Conservation (phyloP, 2,329 filamentous ascomycete genomes). For the Pochonia chlamydosporia region DNA sequence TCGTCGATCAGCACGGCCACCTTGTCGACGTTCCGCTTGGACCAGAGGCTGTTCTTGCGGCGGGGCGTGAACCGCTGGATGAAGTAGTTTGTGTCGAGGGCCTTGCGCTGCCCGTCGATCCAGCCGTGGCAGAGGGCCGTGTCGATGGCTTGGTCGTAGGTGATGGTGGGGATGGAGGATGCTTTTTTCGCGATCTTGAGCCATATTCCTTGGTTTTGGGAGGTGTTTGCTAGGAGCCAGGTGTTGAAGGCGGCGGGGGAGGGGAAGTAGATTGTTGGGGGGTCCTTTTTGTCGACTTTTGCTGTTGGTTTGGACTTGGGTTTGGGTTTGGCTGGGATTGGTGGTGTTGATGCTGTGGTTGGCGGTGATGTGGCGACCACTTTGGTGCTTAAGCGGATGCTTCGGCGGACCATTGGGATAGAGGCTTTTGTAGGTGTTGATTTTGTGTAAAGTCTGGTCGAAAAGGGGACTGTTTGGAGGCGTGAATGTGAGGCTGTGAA, state of each 20-base stretch:
- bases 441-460: no score
- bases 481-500: no score
- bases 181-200: constrained; percentile 44
- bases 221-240: constrained; percentile 32
- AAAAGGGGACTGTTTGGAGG: no score
- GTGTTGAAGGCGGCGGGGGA: constrained; percentile 24
- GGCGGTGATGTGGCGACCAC: no score
- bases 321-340: no score
- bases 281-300: neutral
- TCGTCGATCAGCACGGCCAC: constrained; percentile 36
- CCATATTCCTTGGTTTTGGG: constrained; percentile 34
- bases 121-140: constrained; percentile 55
- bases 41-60: constrained; percentile 48
- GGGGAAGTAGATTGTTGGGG: constrained; percentile 17
- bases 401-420: no score
- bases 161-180: constrained; percentile 36
- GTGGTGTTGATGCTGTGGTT: no score
- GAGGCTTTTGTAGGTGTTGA: no score
- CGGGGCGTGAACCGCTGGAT: constrained; percentile 55
- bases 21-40: constrained; percentile 51
- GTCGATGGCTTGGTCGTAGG: constrained; percentile 47
- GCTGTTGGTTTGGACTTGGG: no score
- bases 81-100: constrained; percentile 40
- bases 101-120: constrained; percentile 52
- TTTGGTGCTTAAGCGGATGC: no score